These are phyloP conservation scores for Neurospora intermedia DNA, from an alignment of 495 filamentous ascomycete species.

Conservation along the genomic window DNA sequence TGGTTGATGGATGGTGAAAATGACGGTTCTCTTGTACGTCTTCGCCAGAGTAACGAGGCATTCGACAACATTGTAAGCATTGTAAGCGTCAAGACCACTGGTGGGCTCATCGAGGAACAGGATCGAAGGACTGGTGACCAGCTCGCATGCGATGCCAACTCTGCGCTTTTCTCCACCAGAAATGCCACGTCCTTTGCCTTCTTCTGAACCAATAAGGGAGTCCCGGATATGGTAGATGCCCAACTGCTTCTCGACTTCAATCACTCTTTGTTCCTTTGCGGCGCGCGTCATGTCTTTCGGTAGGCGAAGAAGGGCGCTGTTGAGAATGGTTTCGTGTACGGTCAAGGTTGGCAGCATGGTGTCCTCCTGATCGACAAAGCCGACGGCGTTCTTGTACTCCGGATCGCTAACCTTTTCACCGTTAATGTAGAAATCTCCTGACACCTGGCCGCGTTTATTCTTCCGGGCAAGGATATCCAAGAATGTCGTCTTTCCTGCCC, in stretches of 20 bases:
- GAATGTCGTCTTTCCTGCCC: conserved; percentile 95
- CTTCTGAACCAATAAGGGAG: conserved; percentile 94
- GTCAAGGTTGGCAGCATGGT: conserved; percentile 96
- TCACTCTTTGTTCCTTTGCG: conserved; percentile 79
- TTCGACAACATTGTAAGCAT: conserved; percentile 95
- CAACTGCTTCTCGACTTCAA: conserved; percentile 90
- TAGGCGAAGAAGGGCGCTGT: conserved; percentile 80
- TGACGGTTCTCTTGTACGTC: conserved; percentile 89
- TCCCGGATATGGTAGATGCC: conserved; percentile 88
- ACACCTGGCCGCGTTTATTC: conserved; percentile 78
- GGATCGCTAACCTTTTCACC: conserved; percentile 78
- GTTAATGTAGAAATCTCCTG: conserved; percentile 86
- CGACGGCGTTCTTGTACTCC: conserved; percentile 83
- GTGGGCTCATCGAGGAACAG: conserved; percentile 96
- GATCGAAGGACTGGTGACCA: conserved; percentile 95
- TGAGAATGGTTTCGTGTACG: conserved; percentile 95
- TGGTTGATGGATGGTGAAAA: conserved; percentile 99
- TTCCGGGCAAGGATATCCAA: conserved; percentile 94
- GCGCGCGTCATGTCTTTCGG: conserved; percentile 79
- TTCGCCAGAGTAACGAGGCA: conserved; percentile 91
- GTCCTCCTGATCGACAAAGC: conserved; percentile 97
- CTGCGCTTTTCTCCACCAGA: conserved; percentile 94
- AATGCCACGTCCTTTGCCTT: conserved; percentile 86
- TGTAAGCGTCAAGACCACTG: conserved; percentile 89
- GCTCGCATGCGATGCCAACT: conserved; percentile 93